Evolutionary conservation across 1,284 basidiomycete species (phyloP).

Genomic region (Kalmanozyma brasiliensis): DNA sequence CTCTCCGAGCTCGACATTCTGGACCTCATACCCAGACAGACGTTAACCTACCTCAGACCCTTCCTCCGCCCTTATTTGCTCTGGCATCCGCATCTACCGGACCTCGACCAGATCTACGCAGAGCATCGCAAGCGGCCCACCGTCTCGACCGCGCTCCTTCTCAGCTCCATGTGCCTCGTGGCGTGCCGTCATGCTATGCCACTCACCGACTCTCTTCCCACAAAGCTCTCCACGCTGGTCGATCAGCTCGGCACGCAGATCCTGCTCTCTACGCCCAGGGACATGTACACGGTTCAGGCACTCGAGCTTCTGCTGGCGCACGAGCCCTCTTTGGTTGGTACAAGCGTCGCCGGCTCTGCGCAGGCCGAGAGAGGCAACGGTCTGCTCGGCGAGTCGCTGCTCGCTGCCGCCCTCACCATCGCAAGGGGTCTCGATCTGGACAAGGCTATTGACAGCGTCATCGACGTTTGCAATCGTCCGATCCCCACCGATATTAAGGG

Average conservation of each 20-base stretch:
- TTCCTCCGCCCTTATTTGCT: slow-evolving; percentile 38
- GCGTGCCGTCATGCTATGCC: slow-evolving; percentile 46
- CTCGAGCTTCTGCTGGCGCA: slow-evolving; percentile 46
- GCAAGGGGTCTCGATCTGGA: slow-evolving; percentile 43
- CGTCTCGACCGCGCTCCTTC: slow-evolving; percentile 35
- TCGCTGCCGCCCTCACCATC: slow-evolving; percentile 44
- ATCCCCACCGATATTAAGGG: slow-evolving; percentile 1
- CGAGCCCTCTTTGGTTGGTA: slow-evolving; percentile 47
- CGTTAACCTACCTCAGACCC: slow-evolving; percentile 32
- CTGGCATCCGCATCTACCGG: slow-evolving; percentile 49
- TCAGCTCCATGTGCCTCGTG: slow-evolving; percentile 47
- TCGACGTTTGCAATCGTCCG: slow-evolving; percentile 13
- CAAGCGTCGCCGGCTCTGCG: slow-evolving; percentile 29
- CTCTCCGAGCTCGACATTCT: slow-evolving; percentile 30
- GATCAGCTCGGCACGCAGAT: slow-evolving; percentile 50
- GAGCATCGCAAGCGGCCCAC: slow-evolving; percentile 31
- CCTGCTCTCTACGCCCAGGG: slow-evolving; percentile 37
- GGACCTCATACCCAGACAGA: slow-evolving; percentile 33
- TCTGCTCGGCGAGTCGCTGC: slow-evolving; percentile 38
- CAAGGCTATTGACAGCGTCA: slow-evolving; percentile 39
- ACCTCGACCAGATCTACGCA: slow-evolving; percentile 23
- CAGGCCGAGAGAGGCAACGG: slow-evolving; percentile 45
- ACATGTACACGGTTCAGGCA: slow-evolving; percentile 44
- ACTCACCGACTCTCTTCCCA: slow-evolving; percentile 31
- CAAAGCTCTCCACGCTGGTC: slow-evolving; percentile 36